Evolutionary conservation across 176 grass and related monocot genomes (phyloP).

Genomic region (Lolium rigidum): DNA sequence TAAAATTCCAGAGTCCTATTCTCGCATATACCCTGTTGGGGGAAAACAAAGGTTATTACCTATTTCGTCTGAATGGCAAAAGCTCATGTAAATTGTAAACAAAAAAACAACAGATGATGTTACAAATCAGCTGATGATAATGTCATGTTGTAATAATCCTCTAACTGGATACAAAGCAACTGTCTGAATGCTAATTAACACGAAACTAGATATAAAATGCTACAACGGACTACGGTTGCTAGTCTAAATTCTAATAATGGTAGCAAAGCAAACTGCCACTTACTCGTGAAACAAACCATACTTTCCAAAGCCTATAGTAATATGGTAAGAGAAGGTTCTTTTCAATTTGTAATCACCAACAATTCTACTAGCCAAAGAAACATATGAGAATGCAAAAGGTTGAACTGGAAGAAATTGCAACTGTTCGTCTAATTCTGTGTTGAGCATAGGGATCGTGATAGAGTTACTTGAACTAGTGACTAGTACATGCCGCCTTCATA

Average conservation of each 20-base stretch:
- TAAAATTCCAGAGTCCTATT: constrained; percentile 82
- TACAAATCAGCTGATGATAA: constrained; percentile 23
- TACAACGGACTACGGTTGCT: not conserved
- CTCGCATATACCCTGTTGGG: constrained; percentile 80
- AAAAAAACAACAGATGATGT: not conserved
- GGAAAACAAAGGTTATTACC: constrained; percentile 41
- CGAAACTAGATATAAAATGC: constrained; percentile 26
- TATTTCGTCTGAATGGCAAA: not conserved
- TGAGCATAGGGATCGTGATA: not conserved
- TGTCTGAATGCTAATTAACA: not conserved
- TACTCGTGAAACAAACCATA: not conserved
- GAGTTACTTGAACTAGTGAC: constrained; percentile 9
- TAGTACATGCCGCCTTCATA: not conserved
- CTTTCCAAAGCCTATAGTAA: constrained; percentile 14
- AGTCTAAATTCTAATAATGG: not conserved
- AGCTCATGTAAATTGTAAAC: not conserved
- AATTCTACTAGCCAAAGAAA: not conserved
- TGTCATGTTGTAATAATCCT: constrained; percentile 21
- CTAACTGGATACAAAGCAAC: not conserved
- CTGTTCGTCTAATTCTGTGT: not conserved
- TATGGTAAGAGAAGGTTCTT: not conserved
- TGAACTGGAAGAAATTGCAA: constrained; percentile 7
- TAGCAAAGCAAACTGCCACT: not conserved
- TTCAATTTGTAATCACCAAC: constrained; percentile 26
- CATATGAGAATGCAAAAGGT: not conserved